Conservation (phyloP, 1,139 yeast species). For the Yamadazyma pseudoaaseri region DNA sequence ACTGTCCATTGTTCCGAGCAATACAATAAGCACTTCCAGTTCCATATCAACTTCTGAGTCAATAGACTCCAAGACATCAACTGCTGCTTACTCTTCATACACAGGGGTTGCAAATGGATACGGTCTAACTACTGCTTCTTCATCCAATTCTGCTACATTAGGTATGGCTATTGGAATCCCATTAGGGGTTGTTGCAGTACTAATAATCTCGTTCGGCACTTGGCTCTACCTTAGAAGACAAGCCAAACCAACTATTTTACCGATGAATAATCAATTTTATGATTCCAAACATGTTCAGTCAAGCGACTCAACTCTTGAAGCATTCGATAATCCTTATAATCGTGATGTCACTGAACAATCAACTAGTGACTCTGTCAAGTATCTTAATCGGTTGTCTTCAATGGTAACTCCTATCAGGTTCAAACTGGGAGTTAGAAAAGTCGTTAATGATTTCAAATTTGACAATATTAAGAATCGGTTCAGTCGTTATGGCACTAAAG, state of each 20-base stretch:
- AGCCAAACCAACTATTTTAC: slow-evolving; percentile 11
- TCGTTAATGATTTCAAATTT: slow-evolving; percentile 8
- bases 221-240: slow-evolving; percentile 17
- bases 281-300: slow-evolving; percentile 2
- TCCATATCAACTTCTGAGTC: too few species aligned
- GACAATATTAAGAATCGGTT: slow-evolving; percentile 13
- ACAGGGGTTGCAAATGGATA: background rate
- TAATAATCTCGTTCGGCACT: slow-evolving; percentile 23
- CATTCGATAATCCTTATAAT: background rate
- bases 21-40: too few species aligned
- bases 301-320: background rate
- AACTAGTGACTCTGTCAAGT: background rate
- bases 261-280: slow-evolving; percentile 10
- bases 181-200: slow-evolving; percentile 29
- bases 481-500: slow-evolving; percentile 7
- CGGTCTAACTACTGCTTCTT: background rate
- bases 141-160: slow-evolving; percentile 19
- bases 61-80: too few species aligned
- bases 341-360: background rate
- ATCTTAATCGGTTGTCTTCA: slow-evolving; percentile 6
- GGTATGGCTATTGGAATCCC: slow-evolving; percentile 49
- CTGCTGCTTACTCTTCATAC: slow-evolving; percentile 1
- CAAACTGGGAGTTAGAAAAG: slow-evolving; percentile 12
- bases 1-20: too few species aligned
- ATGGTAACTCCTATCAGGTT: slow-evolving; percentile 14